phyloP scores from a whole-genome alignment of 169 alveolate species.

The Eimeria acervulina region DNA sequence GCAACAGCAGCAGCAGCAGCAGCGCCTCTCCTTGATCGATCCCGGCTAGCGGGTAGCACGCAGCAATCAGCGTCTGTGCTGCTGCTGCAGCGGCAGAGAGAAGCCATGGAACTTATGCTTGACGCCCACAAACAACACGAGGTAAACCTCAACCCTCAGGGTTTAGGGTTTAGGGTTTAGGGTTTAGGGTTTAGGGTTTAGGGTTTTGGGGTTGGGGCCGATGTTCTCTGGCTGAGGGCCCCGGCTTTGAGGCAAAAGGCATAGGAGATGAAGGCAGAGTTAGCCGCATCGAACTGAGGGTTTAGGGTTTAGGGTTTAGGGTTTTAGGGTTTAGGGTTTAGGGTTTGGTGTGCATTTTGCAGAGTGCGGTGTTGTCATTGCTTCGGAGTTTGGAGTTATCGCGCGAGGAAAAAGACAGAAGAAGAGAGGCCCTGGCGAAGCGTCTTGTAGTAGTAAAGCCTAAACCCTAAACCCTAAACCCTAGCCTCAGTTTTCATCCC shows the following conservation, averaged over 20 bases:
- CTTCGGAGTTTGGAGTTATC: background rate
- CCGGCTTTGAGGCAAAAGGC: background rate
- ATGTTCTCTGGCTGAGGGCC: background rate
- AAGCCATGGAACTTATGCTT: conserved; percentile 20
- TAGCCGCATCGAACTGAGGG: background rate
- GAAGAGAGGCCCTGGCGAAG: background rate
- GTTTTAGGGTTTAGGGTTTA: conserved; percentile 1
- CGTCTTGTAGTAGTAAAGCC: conserved; percentile 2
- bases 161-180: conserved; percentile 37
- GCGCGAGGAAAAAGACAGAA: background rate
- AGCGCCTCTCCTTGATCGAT: background rate
- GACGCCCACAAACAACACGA: conserved; percentile 40
- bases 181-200: conserved; percentile 7
- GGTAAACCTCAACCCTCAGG: background rate
- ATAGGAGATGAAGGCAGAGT: background rate
- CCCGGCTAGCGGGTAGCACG: background rate
- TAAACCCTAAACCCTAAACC: background rate
- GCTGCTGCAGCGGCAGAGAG: conserved; percentile 37
- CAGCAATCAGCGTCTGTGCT: background rate
- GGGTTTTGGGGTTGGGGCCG: conserved; percentile 10
- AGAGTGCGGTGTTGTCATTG: conserved; percentile 6
- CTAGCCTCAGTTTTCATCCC: background rate
- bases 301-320: conserved; percentile 2
- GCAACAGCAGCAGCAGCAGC: conserved; percentile 2
- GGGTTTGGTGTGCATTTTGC: background rate